Percentiles rank a stretch among this genome's conserved stretches.
Conservation (phyloP, 352 stramenopile genomes). For the Globisporangium yorkense region DNA sequence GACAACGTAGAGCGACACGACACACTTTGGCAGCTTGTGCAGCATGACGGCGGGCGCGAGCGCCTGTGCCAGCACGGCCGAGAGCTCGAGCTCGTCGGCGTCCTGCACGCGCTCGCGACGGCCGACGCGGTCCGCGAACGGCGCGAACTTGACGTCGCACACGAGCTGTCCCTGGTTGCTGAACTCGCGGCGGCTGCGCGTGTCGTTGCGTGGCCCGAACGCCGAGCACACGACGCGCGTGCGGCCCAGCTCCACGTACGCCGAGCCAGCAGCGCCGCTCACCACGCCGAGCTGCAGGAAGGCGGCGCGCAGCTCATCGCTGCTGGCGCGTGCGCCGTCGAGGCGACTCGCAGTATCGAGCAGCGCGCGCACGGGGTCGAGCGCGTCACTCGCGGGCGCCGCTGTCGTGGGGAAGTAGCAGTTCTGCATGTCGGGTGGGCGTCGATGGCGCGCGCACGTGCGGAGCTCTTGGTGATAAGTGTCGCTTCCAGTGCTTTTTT, state of each 20-base stretch:
- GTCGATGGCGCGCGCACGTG: no score
- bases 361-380: slow-evolving; percentile 18
- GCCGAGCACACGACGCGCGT: slow-evolving; percentile 87
- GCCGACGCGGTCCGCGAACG: slow-evolving; percentile 60
- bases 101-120: slow-evolving; percentile 72
- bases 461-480: not conserved
- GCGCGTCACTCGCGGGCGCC: slow-evolving; percentile 12
- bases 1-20: slow-evolving; percentile 86
- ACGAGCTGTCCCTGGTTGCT: slow-evolving; percentile 82
- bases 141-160: slow-evolving; percentile 87
- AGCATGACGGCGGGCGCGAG: slow-evolving; percentile 81
- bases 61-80: slow-evolving; percentile 65
- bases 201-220: slow-evolving; percentile 82
- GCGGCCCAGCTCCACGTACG: slow-evolving; percentile 85
- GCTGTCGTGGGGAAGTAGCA: slow-evolving; percentile 61
- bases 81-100: slow-evolving; percentile 77
- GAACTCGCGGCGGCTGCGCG: slow-evolving; percentile 69
- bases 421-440: slow-evolving; percentile 65
- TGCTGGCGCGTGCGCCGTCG: slow-evolving; percentile 38
- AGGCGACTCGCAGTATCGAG: slow-evolving; percentile 24
- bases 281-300: slow-evolving; percentile 84
- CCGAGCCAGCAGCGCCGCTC: slow-evolving; percentile 78
- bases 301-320: slow-evolving; percentile 79
- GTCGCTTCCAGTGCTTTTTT: slow-evolving; percentile 9
- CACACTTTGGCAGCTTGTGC: slow-evolving; percentile 85